Base-by-base conservation (phyloP, 768 basidiomycete genomes). In the Auriscalpium microsporum region DNA sequence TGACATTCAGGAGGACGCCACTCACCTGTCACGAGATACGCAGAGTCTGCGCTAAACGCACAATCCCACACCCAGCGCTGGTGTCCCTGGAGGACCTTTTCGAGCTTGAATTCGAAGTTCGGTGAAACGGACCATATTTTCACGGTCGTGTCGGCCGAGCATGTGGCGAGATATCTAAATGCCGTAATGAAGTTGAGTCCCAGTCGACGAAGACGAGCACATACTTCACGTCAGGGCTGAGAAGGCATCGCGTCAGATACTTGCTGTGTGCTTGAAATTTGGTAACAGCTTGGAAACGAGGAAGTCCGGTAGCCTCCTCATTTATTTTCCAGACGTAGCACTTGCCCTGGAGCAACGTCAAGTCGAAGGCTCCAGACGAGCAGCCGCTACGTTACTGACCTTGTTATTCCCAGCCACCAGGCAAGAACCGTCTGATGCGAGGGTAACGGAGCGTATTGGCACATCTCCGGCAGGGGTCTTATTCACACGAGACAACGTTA, bases 21-120 rank as follows among this genome's bases (percentile, higher is more conserved):
- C 79, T 69, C 64, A 91, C 94, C 94, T 66, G 95, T 97, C 28
- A 98, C 95, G 34, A 98, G 78, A 73, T 98, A 99, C 3, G 95
- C 95, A 45, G 95, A 98, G 71, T 98, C 96, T 36, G 96, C 96
- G 67, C 92, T 95, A 71, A 98, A 98, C 13, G 95, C 96, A 68
- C 94, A 96, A 68, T 99, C 96, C 96, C 96, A 98, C 28, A 98
- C 95, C 96, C 95, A 98, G 58, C 95, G 81, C 66, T 98, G 96
- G 71, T 99, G 96, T 2, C 95, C 96, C 63, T 84, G 78, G 19
- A 98, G 75, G 17, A 85, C 81, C 71, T 92, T 93, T 63, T 96
- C 94, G 55, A 87, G 81, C 64, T 81, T 88, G 69, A 94, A 91
- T 65, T 94, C 93, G 66, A 87, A 93, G 63, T 83, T 86, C 10